Percentiles rank a stretch among this genome's conserved stretches.
Conservation (phyloP, 2,329 filamentous ascomycete species). For the Colletotrichum sidae region DNA sequence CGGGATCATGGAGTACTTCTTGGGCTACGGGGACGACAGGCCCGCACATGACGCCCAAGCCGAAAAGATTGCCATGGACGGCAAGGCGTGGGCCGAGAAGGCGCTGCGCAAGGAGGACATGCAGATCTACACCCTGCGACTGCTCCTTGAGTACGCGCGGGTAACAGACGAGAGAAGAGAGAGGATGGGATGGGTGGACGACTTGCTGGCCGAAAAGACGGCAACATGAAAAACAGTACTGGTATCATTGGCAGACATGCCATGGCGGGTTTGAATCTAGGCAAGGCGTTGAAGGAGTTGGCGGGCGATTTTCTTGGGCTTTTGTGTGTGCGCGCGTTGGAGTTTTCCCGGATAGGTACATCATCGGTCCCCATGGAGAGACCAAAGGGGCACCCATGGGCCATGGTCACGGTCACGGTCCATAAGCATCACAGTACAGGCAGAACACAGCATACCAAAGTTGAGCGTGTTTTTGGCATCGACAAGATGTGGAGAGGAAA, state of each 20-base stretch:
- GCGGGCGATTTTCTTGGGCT: neutral
- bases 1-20: slow-evolving; percentile 79
- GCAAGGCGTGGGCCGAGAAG: slow-evolving; percentile 75
- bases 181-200: slow-evolving; percentile 66
- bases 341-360: too few species aligned
- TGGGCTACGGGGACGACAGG: slow-evolving; percentile 64
- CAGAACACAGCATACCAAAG: too few species aligned
- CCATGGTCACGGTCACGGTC: too few species aligned
- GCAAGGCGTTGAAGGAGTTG: slow-evolving; percentile 24
- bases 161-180: slow-evolving; percentile 64
- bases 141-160: slow-evolving; percentile 73
- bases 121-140: slow-evolving; percentile 75
- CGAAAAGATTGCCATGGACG: slow-evolving; percentile 72
- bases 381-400: too few species aligned
- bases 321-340: neutral
- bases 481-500: too few species aligned
- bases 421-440: too few species aligned
- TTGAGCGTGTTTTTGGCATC: too few species aligned
- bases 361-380: too few species aligned
- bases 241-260: neutral
- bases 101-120: slow-evolving; percentile 79
- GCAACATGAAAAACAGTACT: slow-evolving; percentile 9
- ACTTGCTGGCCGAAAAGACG: slow-evolving; percentile 48
- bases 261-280: neutral
- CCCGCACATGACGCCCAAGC: slow-evolving; percentile 67